Conservation (phyloP, 1,284 basidiomycete genomes). For the Takashimella tepidaria region DNA sequence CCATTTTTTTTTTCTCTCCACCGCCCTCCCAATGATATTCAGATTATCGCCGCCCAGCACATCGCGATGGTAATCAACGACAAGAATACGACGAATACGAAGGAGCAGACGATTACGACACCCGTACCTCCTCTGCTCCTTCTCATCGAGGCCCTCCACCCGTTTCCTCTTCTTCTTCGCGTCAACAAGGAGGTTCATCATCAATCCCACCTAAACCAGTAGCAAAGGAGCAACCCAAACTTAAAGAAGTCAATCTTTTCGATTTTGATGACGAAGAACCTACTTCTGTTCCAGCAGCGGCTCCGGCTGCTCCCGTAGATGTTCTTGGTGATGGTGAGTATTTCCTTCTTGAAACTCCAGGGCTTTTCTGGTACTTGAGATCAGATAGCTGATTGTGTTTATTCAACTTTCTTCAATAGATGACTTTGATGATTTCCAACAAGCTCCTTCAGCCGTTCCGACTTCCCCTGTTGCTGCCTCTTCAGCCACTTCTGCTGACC, state of each 20-base stretch:
- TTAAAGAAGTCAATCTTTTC: slow-evolving; percentile 63
- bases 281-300: slow-evolving; percentile 27
- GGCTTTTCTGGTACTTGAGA: too few relatives aligned
- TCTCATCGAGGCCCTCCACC: slow-evolving; percentile 5
- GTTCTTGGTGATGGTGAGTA: slow-evolving; percentile 12
- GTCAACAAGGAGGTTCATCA: slow-evolving; percentile 43
- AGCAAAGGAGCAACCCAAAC: slow-evolving; percentile 47
- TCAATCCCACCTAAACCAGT: slow-evolving; percentile 49
- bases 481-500: slow-evolving; percentile 13
- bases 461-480: slow-evolving; percentile 22
- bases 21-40: too few relatives aligned
- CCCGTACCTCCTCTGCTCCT: slow-evolving; percentile 25
- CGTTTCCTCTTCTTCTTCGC: slow-evolving; percentile 6
- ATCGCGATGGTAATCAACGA: slow-evolving; percentile 45
- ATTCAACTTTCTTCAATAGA: slow-evolving; percentile 49
- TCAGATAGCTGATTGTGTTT: too few relatives aligned
- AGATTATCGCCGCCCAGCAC: slow-evolving; percentile 26
- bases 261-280: slow-evolving; percentile 66
- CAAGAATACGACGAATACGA: slow-evolving; percentile 76
- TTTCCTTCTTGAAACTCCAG: too few relatives aligned
- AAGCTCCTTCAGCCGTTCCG: slow-evolving; percentile 53
- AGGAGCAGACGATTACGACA: slow-evolving; percentile 87
- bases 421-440: slow-evolving; percentile 89
- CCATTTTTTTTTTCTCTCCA: too few relatives aligned
- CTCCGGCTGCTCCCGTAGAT: slow-evolving; percentile 23